Evolutionary conservation across 1,284 basidiomycete species (phyloP), one percentile per base, ranked within the genome.

Genomic region (Grifola frondosa): DNA sequence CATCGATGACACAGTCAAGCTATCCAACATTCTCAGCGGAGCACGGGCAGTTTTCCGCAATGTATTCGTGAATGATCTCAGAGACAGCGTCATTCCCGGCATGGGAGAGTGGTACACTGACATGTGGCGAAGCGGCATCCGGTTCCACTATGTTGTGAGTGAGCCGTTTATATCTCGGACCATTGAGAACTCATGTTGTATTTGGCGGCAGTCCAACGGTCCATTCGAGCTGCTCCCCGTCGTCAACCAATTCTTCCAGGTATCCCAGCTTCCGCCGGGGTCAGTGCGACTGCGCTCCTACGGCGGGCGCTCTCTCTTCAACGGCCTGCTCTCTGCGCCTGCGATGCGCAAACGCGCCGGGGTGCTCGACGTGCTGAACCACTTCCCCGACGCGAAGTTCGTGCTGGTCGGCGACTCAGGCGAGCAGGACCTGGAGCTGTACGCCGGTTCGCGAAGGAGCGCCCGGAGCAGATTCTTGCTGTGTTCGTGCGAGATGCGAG

Each of bases 1-100:
- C 59, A 87, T 98, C 32, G 95, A 98, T 62, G 95, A 98, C 63
- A 98, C 95, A 0, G 77, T 97, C 50, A 97, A 96, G 61, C 64
- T 78, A 36, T 83, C 88, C 0, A 80, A 83, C 40, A 75, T 95
- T n/a, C 58, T 84, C 3, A 69, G 71, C 11, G 91, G 91, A 0
- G 80, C 88, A 1, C 73, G 89, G 24, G 72, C 81, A 2, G 81
- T 88, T 3, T 94, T 93, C 62, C 72, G 77, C 34, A 88, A 87
- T 54, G 87, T 90, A 0, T 90, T 91, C 50, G 85, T 86, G 7
- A 83, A 80, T 59, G 83, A 86, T 45, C 65, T 91, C 26, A 70
- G 77, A 39, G 91, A 97, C 40, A 78, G 83, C 30, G 70, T 87
- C 32, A 87, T 97, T 26, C 84, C 82, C 2, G 93, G 88, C 2